Evolutionary conservation across 805 yeast species (phyloP), one percentile per base, ranked within the genome.

Genomic region (Lipomyces japonicus): DNA sequence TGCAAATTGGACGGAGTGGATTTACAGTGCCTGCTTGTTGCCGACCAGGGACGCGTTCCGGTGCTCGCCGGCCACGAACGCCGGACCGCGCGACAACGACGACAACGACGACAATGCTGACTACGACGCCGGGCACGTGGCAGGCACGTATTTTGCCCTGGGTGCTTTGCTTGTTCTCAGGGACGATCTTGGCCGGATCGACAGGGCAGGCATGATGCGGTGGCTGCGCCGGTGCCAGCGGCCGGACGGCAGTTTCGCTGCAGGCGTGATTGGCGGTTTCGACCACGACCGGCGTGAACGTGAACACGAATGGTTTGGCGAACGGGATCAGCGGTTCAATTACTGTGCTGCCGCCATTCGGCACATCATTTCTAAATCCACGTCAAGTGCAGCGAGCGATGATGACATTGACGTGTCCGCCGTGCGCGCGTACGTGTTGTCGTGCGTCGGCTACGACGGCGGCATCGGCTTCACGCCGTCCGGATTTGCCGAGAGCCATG

Each of bases 101-200:
- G 43, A 61, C 58, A 2, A 40, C 16, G 3, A 53, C 51, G 1
- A 48, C 24, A 54, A 41, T 41, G 36, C 34, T 4, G 51, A 42
- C 7, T 81, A 79, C 60, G 89, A 82, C 61, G 69, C 80, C 1
- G 78, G 90, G 1, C 83, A 80, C 56, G 65, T 87, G 4, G 78
- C 91, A 0, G 79, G 89, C 4, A 89, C 96, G 0, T 80, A 81
- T 57, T 85, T 89, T 68, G 90, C 87, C 1, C 65, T 89, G 30
- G 75, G 79, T 31, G 70, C 75, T 9, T 69, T 85, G 34, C 63
- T 79, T 1, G 68, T 78, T n/a, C 67, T 85, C 12, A 39, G 50
- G 7, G 60, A 51, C 32, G 55, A 53, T 36, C 32, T 55, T n/a
- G 21, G 53, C 24, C 39, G 74, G 6, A 54, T 82, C 21, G 74